Percentiles rank a stretch among this genome's conserved stretches.
Conservation (phyloP, 305 asterid genomes). For the Fraxinus latifolia region DNA sequence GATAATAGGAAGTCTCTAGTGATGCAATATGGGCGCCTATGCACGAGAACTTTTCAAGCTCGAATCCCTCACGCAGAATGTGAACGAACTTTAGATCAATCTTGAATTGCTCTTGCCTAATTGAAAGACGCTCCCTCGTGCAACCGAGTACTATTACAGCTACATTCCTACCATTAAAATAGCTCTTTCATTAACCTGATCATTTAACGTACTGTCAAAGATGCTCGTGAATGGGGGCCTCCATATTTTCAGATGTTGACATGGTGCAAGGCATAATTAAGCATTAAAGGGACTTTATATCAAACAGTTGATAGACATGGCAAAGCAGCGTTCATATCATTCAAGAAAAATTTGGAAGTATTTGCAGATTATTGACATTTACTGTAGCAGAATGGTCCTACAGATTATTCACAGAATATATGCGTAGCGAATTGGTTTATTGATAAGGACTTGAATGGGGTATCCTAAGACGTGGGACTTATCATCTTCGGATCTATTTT, state of each 20-base stretch:
- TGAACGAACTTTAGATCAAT: neutral
- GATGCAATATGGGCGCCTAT: neutral
- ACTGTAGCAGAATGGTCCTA: conserved; percentile 35
- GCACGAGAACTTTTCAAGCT: neutral
- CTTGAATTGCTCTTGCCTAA: neutral
- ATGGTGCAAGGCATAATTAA: neutral
- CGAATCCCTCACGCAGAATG: neutral
- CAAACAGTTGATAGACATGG: conserved; percentile 10
- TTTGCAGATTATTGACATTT: conserved; percentile 22
- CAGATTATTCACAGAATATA: conserved; percentile 22
- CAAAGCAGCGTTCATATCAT: conserved; percentile 7
- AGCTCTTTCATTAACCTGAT: conserved; percentile 18
- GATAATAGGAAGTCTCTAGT: neutral
- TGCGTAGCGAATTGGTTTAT: conserved; percentile 18
- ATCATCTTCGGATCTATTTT: neutral
- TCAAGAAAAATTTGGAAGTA: conserved; percentile 25
- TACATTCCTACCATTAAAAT: conserved; percentile 1
- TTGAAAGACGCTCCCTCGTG: neutral
- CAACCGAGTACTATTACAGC: neutral
- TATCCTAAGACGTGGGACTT: conserved; percentile 21
- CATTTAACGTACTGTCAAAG: conserved; percentile 29
- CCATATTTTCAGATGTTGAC: conserved; percentile 22
- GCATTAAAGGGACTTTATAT: neutral
- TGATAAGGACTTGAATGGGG: conserved; percentile 24
- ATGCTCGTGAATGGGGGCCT: conserved; percentile 37